Conservation (phyloP, 768 basidiomycete species). For the Mycena sanguinolenta region DNA sequence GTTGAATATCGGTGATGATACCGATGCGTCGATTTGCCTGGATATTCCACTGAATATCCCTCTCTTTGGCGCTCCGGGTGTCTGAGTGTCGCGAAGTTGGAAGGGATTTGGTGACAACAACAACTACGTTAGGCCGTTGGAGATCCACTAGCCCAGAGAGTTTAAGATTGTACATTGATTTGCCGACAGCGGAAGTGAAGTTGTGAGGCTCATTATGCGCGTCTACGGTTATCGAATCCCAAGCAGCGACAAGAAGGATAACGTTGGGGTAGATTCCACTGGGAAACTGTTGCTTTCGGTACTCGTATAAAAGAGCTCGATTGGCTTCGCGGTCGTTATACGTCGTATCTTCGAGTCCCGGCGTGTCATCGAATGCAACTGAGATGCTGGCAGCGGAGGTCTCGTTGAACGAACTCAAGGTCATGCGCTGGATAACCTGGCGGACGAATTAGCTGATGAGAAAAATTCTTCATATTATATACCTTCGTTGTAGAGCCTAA, state of each 20-base stretch:
- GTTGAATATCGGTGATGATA: conserved; percentile 15
- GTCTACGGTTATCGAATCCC: not conserved
- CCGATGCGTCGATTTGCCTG: conserved; percentile 3
- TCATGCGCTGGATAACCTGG: no score
- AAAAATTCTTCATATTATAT: not conserved
- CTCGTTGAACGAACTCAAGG: no score
- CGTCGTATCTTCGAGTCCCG: conserved; percentile 13
- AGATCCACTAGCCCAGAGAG: conserved; percentile 10
- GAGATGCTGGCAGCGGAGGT: conserved; percentile 1
- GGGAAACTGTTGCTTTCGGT: conserved; percentile 6
- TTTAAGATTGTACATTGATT: not conserved
- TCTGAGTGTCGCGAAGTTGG: conserved; percentile 12
- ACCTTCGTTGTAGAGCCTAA: not conserved
- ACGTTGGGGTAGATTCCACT: conserved; percentile 16
- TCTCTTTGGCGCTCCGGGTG: conserved; percentile 7
- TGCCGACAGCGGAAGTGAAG: conserved; percentile 4
- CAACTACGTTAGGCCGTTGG: conserved; percentile 13
- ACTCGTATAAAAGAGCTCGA: not conserved
- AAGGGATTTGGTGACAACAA: conserved; percentile 22
- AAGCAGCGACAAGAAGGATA: not conserved
- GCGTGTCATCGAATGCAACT: conserved; percentile 16
- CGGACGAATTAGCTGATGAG: not conserved
- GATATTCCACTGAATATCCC: conserved; percentile 17
- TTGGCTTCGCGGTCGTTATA: conserved; percentile 10
- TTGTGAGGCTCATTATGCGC: conserved; percentile 1